Percentiles rank a stretch among this genome's conserved stretches.
These are phyloP conservation scores for Whalleya microplaca DNA, from an alignment of 2,329 filamentous ascomycete genomes.

Conservation along the genomic window DNA sequence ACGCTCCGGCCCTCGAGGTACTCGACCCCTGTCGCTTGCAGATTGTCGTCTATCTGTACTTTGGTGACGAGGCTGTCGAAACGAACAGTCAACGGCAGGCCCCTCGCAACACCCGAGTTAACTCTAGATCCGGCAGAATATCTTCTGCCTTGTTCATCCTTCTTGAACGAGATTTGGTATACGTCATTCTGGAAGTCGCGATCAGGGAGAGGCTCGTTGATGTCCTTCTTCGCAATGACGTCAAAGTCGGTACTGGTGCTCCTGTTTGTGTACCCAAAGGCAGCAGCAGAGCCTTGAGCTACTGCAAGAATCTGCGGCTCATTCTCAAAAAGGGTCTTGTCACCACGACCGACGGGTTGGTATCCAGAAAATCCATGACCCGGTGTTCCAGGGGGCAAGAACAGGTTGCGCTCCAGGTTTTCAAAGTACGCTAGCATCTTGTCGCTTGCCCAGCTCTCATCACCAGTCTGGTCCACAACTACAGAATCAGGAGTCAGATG, in stretches of 20 bases:
- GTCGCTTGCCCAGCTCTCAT: conserved; percentile 58
- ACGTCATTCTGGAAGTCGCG: conserved; percentile 11
- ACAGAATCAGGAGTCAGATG: no score
- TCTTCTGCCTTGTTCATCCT: conserved; percentile 5
- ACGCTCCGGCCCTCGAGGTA: background rate
- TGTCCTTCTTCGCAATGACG: conserved; percentile 3
- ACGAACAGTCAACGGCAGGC: conserved; percentile 5
- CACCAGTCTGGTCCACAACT: conserved; percentile 61
- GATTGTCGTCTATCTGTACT: background rate
- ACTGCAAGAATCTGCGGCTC: conserved; percentile 10
- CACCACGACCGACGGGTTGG: conserved; percentile 5
- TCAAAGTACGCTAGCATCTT: conserved; percentile 65
- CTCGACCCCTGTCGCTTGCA: background rate
- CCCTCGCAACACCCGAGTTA: conserved; percentile 4
- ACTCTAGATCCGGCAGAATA: conserved; percentile 3
- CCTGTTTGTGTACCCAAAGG: conserved; percentile 2
- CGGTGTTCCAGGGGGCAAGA: conserved; percentile 47
- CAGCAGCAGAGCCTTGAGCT: conserved; percentile 8
- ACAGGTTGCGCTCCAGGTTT: conserved; percentile 59
- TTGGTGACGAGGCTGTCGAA: conserved; percentile 34
- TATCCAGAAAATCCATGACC: conserved; percentile 56
- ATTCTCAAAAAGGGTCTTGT: conserved; percentile 11
- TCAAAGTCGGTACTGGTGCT: conserved; percentile 2
- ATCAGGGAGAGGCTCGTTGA: conserved; percentile 1
- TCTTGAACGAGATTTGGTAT: conserved; percentile 12